Evolutionary conservation across 108 stramenopile species (phyloP), one percentile per base, ranked within the genome.

Genomic region (Skeletonema costatum): DNA sequence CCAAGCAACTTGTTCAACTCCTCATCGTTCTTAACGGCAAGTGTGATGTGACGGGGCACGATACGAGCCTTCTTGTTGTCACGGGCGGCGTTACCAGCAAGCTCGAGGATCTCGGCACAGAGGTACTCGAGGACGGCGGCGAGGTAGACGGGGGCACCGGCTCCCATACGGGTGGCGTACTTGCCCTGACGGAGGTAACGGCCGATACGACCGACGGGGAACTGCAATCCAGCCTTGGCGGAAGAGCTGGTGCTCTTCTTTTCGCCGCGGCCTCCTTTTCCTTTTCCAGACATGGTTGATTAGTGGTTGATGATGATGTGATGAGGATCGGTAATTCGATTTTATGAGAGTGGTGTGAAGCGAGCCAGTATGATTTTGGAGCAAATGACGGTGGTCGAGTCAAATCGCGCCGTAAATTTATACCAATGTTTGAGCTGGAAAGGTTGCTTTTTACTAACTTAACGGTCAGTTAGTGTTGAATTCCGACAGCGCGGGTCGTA

Each of bases 11-110:
- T 90, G 91, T 95, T 97, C 74, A 93, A 78, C 92, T 41, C 95
- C 82, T 93, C 95, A 78, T 94, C 93, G 82, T 91, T 94, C 84
- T 93, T 88, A 32, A 97, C 93, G 29, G 95, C 95, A 44, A 97
- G 88, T 73, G 94, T 93, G 84, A 96, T 91, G 91, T 96, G 97
- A 75, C 93, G 89, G 56, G 97, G 97, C 44, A 95, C 91, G 75
- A 97, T 98, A 75, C 94, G 93, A 63, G 74, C 80, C 93, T 97
- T 98, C 89, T 98, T 97, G 96, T 97, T 98, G 89, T 98, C 97
- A 81, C 96, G 95, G 66, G 96, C 96, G 64, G 97, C 96, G 71
- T 98, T 98, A 21, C 97, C 97, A 19, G 96, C 93, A 66, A 98
- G 89, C 84, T 98, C 97, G 65, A 98, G 71, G 74, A 98, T 95